These are phyloP conservation scores for Andrographis paniculata DNA, from an alignment of 305 asterid genomes.

Conservation along the genomic window DNA sequence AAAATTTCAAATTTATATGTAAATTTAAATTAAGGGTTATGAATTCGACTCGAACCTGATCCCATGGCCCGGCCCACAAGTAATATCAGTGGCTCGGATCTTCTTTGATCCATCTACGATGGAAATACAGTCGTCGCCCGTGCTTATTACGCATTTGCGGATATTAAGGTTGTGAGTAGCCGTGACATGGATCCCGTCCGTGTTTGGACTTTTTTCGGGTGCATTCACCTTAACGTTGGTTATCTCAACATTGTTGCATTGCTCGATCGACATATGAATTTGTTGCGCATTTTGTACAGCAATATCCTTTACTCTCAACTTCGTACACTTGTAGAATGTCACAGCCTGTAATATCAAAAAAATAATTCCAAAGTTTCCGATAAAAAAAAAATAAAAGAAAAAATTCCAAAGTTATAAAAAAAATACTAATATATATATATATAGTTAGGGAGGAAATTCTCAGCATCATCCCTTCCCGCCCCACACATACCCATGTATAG, in stretches of 20 bases:
- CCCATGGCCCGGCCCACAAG: slow-evolving; percentile 85
- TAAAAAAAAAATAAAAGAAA: too few species aligned
- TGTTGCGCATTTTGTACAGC: slow-evolving; percentile 53
- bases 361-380: too few species aligned
- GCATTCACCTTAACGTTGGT: slow-evolving; percentile 40
- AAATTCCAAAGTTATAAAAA: too few species aligned
- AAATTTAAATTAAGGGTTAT: neutral
- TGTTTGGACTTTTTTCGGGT: slow-evolving; percentile 64
- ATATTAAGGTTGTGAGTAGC: slow-evolving; percentile 43
- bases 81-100: slow-evolving; percentile 34
- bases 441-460: too few species aligned
- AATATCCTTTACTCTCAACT: slow-evolving; percentile 38
- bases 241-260: slow-evolving; percentile 35
- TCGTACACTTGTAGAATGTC: slow-evolving; percentile 47
- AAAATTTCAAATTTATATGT: too few species aligned
- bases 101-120: slow-evolving; percentile 49
- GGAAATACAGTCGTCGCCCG: slow-evolving; percentile 88
- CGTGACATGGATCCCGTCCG: slow-evolving; percentile 76
- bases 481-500: too few species aligned
- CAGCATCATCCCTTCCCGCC: too few species aligned
- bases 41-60: slow-evolving; percentile 35
- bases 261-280: slow-evolving; percentile 49
- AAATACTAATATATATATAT: too few species aligned
- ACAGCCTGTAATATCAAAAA: slow-evolving; percentile 49
- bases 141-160: slow-evolving; percentile 37